phyloP scores from a whole-genome alignment of 768 basidiomycete genomes.

The Tricholoma bakamatsutake region DNA sequence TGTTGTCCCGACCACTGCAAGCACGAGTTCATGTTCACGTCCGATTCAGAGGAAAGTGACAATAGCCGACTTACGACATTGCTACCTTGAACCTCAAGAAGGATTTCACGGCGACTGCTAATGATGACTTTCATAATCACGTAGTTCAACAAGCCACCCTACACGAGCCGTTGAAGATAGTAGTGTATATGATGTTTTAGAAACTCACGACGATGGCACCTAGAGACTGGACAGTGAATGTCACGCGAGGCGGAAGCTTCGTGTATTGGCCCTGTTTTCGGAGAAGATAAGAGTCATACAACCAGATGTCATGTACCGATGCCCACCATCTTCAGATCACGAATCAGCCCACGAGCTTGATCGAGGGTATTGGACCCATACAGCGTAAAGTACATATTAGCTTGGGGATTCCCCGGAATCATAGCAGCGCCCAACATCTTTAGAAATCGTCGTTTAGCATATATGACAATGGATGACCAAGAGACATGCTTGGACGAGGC shows the following conservation, averaged over 20 bases:
- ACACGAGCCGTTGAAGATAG: background rate
- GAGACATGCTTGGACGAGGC: constrained; percentile 23
- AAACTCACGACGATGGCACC: constrained; percentile 48
- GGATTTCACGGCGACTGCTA: constrained; percentile 37
- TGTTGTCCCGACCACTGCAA: constrained; percentile 43
- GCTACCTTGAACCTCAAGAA: constrained; percentile 45
- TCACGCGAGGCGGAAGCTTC: constrained; percentile 60
- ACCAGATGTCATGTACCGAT: too few relatives aligned
- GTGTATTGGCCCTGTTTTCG: constrained; percentile 32
- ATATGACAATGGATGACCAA: background rate
- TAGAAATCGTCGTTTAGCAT: background rate
- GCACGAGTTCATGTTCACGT: too few relatives aligned
- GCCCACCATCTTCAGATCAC: constrained; percentile 49
- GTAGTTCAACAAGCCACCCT: constrained; percentile 36
- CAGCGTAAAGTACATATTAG: constrained; percentile 44
- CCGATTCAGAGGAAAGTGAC: too few relatives aligned
- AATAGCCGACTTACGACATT: constrained; percentile 34
- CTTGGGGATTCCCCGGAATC: constrained; percentile 42
- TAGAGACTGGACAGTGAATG: constrained; percentile 52
- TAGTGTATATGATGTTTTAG: background rate
- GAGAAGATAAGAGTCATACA: constrained; percentile 6
- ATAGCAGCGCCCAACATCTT: constrained; percentile 46
- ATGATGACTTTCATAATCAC: constrained; percentile 57
- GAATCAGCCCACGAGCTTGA: constrained; percentile 47
- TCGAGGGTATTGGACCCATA: constrained; percentile 41